Percentiles rank a stretch among this genome's conserved stretches.
These are phyloP conservation scores for Citrullus colocynthis DNA, from an alignment of 306 rosid species.

Conservation along the genomic window DNA sequence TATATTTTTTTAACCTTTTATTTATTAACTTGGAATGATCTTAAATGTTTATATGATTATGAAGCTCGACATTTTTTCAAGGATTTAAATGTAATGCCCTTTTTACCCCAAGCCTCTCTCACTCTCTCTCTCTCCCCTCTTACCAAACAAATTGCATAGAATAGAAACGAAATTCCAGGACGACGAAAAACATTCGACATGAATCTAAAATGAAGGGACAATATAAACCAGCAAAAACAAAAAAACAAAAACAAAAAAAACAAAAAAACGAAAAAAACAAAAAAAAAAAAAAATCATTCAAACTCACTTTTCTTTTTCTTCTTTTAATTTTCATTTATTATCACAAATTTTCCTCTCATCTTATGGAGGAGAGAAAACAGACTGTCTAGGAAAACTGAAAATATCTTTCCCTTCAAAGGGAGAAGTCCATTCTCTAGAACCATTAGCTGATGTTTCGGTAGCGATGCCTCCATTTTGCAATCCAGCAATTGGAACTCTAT, in stretches of 20 bases:
- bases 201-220: constrained; percentile 38
- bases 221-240: constrained; percentile 15
- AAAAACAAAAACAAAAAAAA: constrained; percentile 19
- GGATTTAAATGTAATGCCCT: too few species aligned
- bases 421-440: constrained; percentile 83
- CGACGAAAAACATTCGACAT: constrained; percentile 24
- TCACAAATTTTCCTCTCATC: constrained; percentile 25
- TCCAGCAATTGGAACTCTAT: constrained; percentile 36
- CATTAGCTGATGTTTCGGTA: constrained; percentile 40
- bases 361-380: constrained; percentile 91
- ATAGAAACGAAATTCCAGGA: background rate
- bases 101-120: too few species aligned
- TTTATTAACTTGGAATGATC: too few species aligned
- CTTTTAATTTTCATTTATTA: constrained; percentile 25
- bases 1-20: too few species aligned
- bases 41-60: too few species aligned
- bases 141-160: too few species aligned
- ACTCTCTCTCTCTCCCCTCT: too few species aligned
- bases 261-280: too few species aligned
- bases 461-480: constrained; percentile 60
- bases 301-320: constrained; percentile 26
- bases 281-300: constrained; percentile 30
- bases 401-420: constrained; percentile 97
- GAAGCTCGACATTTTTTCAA: too few species aligned
- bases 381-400: constrained; percentile 88